A percentile compares a stretch with the other conserved stretches of the same genome.
phyloP scores from a whole-genome alignment of 495 filamentous ascomycete genomes.

The Penicillium desertorum region DNA sequence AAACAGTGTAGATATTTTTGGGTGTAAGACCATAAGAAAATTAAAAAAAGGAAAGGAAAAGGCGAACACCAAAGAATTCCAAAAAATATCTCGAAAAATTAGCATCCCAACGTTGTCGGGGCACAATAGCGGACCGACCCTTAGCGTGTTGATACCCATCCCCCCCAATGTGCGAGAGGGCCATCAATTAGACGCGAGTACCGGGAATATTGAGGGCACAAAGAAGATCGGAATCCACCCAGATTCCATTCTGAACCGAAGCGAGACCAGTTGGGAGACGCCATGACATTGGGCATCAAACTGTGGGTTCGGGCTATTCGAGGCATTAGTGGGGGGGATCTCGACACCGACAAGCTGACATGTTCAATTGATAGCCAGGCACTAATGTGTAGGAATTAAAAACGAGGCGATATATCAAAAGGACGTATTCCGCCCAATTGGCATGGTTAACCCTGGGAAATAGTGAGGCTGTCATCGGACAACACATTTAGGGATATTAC shows the following conservation, averaged over 20 bases:
- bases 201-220: slow-evolving; percentile 22
- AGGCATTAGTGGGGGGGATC: slow-evolving; percentile 21
- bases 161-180: slow-evolving; percentile 10
- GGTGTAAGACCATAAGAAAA: slow-evolving; percentile 21
- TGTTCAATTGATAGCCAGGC: slow-evolving; percentile 39
- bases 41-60: slow-evolving; percentile 13
- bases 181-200: slow-evolving; percentile 12
- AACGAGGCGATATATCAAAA: slow-evolving; percentile 3
- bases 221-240: slow-evolving; percentile 15
- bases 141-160: slow-evolving; percentile 37
- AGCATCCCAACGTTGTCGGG: slow-evolving; percentile 14
- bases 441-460: neutral
- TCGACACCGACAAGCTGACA: slow-evolving; percentile 34
- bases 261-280: slow-evolving; percentile 35
- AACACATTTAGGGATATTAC: slow-evolving; percentile 4
- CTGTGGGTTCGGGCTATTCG: slow-evolving; percentile 25
- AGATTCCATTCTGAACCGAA: slow-evolving; percentile 27
- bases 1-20: slow-evolving; percentile 31
- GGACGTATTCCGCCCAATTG: neutral
- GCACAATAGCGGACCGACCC: slow-evolving; percentile 29
- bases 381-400: slow-evolving; percentile 22
- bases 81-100: slow-evolving; percentile 16
- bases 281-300: slow-evolving; percentile 48
- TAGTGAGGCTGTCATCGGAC: slow-evolving; percentile 10
- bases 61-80: neutral